These are phyloP conservation scores for Seiridium cupressi DNA, from an alignment of 2,329 filamentous ascomycete genomes.

Conservation along the genomic window DNA sequence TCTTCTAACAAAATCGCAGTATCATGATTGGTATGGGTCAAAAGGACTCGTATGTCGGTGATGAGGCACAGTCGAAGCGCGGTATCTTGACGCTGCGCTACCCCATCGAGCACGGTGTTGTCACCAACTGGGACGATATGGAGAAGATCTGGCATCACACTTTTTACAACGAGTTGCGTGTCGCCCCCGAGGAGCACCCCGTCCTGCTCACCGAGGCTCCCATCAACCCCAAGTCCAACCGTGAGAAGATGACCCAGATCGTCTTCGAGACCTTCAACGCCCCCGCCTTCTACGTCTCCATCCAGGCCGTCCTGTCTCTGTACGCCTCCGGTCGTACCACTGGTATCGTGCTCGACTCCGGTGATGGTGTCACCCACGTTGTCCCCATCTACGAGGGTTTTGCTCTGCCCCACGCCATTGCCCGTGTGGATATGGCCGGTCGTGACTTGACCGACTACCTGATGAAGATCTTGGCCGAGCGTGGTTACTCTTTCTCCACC, in stretches of 20 bases:
- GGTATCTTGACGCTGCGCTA: constrained; percentile 99
- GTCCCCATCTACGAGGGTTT: constrained; percentile 99
- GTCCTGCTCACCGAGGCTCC: constrained; percentile 98
- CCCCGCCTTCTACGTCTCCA: constrained; percentile 99
- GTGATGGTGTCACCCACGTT: constrained; percentile 99
- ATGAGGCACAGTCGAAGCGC: constrained; percentile 99
- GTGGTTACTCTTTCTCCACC: constrained; percentile 99
- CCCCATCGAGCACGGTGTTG: constrained; percentile 99
- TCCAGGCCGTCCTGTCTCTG: constrained; percentile 98
- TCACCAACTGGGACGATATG: constrained; percentile 99
- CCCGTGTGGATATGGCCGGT: constrained; percentile 99
- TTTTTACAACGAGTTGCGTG: constrained; percentile 99
- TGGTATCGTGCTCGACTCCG: constrained; percentile 99
- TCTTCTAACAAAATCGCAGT: constrained; percentile 51
- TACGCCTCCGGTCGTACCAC: constrained; percentile 99
- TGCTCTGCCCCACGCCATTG: constrained; percentile 99
- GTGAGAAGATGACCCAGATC: constrained; percentile 99
- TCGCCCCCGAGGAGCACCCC: constrained; percentile 99
- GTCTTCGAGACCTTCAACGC: constrained; percentile 99
- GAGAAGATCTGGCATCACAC: constrained; percentile 99
- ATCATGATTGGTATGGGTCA: constrained; percentile 99
- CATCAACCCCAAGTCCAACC: constrained; percentile 99
- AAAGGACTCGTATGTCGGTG: constrained; percentile 99
- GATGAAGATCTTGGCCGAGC: constrained; percentile 99
- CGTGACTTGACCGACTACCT: constrained; percentile 99